Evolutionary conservation across 2,329 filamentous ascomycete species (phyloP).

Genomic region (Aureobasidium musti): DNA sequence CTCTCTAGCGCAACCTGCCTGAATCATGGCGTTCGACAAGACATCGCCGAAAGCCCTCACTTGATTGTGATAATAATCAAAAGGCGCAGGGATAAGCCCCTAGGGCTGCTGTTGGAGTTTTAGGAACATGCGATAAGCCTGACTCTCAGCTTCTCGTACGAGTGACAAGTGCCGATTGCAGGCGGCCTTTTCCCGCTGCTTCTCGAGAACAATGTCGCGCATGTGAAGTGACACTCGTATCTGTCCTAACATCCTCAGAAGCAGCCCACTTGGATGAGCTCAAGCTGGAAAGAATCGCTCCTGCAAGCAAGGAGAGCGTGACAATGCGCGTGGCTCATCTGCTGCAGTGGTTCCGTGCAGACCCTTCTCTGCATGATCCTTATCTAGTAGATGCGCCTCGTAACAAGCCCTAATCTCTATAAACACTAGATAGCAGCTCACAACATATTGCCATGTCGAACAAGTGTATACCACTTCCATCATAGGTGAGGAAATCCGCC

Average conservation of each 20-base stretch:
- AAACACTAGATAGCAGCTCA: not conserved
- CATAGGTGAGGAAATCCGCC: not conserved
- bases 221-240: not conserved
- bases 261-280: not conserved
- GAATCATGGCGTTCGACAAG: not conserved
- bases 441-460: not conserved
- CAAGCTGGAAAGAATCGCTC: not conserved
- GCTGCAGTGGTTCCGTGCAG: not conserved
- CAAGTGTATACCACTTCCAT: not conserved
- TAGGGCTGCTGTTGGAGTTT: not conserved
- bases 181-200: not conserved
- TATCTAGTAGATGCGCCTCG: not conserved
- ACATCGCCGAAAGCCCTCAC: not conserved
- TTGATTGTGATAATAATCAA: not conserved
- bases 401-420: not conserved
- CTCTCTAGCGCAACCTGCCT: not conserved
- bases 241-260: not conserved
- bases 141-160: not conserved
- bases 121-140: not conserved
- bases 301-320: too few relatives aligned
- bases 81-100: not conserved
- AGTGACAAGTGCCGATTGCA: not conserved
- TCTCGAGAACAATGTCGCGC: not conserved
- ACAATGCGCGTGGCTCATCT: too few relatives aligned
- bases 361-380: not conserved